These are phyloP conservation scores for Claviceps africana DNA, from an alignment of 2,329 filamentous ascomycete genomes.

Conservation along the genomic window DNA sequence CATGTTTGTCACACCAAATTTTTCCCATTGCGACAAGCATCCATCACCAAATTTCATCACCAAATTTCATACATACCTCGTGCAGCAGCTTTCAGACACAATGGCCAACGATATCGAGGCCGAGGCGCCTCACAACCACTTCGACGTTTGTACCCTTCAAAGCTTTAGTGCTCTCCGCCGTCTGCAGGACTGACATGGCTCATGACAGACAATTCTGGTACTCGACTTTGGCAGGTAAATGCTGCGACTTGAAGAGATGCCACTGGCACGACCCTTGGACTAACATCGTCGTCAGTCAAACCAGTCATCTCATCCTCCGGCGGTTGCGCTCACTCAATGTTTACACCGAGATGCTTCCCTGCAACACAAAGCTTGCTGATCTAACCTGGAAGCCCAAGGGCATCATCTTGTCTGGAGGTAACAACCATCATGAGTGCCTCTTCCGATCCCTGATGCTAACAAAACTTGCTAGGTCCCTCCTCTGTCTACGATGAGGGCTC, in stretches of 20 bases:
- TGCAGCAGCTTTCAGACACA: not conserved
- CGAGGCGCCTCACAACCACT: conserved; percentile 8
- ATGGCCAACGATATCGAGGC: conserved; percentile 3
- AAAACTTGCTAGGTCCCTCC: conserved; percentile 24
- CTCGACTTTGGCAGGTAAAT: conserved; percentile 43
- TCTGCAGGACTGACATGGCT: not conserved
- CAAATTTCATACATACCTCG: not conserved
- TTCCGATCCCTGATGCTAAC: conserved; percentile 3
- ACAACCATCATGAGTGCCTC: not conserved
- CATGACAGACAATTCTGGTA: conserved; percentile 47
- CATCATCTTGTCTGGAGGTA: conserved; percentile 45
- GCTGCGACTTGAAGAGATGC: not conserved
- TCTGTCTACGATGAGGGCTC: conserved; percentile 75
- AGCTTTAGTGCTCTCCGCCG: not conserved
- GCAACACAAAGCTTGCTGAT: conserved; percentile 66
- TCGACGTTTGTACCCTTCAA: conserved; percentile 2
- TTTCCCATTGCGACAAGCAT: not conserved
- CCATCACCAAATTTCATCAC: not conserved
- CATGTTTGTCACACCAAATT: not conserved
- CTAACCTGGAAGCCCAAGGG: conserved; percentile 69
- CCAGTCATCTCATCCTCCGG: conserved; percentile 58
- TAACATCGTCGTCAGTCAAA: conserved; percentile 15
- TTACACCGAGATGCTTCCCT: conserved; percentile 78
- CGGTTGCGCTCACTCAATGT: conserved; percentile 44
- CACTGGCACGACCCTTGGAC: not conserved